Conservation (phyloP, 768 basidiomycete species). For the Clitopilus hobsonii region DNA sequence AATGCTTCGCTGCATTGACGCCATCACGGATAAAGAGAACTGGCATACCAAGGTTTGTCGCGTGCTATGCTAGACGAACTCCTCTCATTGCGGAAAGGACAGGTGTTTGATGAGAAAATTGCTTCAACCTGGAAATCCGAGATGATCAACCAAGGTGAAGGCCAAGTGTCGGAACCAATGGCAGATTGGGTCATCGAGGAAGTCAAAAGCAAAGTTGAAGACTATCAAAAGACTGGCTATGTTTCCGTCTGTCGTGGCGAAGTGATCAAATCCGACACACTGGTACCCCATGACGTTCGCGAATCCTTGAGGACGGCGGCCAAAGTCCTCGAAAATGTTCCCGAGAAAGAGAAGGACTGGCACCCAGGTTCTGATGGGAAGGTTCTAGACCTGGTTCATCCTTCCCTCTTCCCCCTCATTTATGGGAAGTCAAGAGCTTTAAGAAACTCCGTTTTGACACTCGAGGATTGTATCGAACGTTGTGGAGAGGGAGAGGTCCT, state of each 20-base stretch:
- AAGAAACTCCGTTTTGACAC: slow-evolving; percentile 2
- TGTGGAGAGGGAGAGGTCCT: slow-evolving; percentile 11
- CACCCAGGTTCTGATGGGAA: slow-evolving; percentile 33
- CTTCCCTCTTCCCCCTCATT: slow-evolving; percentile 32
- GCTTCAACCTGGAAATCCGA: slow-evolving; percentile 13
- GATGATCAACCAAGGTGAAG: not conserved
- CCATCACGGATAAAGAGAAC: slow-evolving; percentile 18
- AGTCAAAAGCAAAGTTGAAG: slow-evolving; percentile 12
- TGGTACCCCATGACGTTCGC: slow-evolving; percentile 15
- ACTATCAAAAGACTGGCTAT: slow-evolving; percentile 8
- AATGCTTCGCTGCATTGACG: slow-evolving; percentile 20
- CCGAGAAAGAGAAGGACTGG: slow-evolving; percentile 31
- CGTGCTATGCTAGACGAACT: not conserved
- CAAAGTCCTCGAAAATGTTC: slow-evolving; percentile 25
- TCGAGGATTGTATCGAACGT: slow-evolving; percentile 10
- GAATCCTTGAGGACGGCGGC: slow-evolving; percentile 14
- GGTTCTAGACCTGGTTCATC: slow-evolving; percentile 39
- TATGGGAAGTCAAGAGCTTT: slow-evolving; percentile 22
- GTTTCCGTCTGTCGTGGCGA: slow-evolving; percentile 14
- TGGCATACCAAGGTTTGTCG: slow-evolving; percentile 18
- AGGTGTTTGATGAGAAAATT: slow-evolving; percentile 12
- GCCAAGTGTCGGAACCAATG: slow-evolving; percentile 11
- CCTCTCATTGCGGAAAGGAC: no score
- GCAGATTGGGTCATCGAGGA: slow-evolving; percentile 15
- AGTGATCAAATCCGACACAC: slow-evolving; percentile 22